These are phyloP conservation scores for Wakefieldia striispora DNA, from an alignment of 768 basidiomycete species.

Conservation along the genomic window DNA sequence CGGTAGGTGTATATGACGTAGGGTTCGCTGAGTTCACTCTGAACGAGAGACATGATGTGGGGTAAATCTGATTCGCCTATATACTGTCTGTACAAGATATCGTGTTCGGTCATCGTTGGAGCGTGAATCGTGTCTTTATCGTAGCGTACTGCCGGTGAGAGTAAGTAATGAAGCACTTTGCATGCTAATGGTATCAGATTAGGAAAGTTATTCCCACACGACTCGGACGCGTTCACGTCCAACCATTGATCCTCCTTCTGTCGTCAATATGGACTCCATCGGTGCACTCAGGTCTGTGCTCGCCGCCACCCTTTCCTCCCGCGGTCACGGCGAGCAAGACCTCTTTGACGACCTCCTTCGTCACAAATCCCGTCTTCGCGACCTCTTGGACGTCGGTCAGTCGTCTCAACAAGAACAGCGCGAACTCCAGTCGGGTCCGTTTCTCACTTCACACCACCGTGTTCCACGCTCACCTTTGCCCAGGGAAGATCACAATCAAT, in stretches of 20 bases:
- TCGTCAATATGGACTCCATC: constrained; percentile 57
- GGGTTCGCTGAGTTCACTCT: constrained; percentile 92
- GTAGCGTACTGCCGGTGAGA: no score
- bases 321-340: constrained; percentile 62
- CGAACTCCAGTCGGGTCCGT: constrained; percentile 57
- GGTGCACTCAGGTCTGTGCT: constrained; percentile 55
- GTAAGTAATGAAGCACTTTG: no score
- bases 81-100: constrained; percentile 63
- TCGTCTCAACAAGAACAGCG: constrained; percentile 62
- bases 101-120: constrained; percentile 36
- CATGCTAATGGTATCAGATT: not conserved
- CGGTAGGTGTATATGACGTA: constrained; percentile 96
- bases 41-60: constrained; percentile 82
- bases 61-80: constrained; percentile 74
- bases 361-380: constrained; percentile 60
- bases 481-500: constrained; percentile 66
- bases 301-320: constrained; percentile 44
- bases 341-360: constrained; percentile 73
- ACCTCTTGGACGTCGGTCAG: constrained; percentile 63
- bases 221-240: not conserved
- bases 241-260: not conserved
- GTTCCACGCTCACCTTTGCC: not conserved
- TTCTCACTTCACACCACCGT: not conserved
- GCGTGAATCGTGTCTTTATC: no score
- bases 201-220: constrained; percentile 2